Base-by-base conservation (phyloP, 139 green algal genomes). In the Ettlia oleoabundans region DNA sequence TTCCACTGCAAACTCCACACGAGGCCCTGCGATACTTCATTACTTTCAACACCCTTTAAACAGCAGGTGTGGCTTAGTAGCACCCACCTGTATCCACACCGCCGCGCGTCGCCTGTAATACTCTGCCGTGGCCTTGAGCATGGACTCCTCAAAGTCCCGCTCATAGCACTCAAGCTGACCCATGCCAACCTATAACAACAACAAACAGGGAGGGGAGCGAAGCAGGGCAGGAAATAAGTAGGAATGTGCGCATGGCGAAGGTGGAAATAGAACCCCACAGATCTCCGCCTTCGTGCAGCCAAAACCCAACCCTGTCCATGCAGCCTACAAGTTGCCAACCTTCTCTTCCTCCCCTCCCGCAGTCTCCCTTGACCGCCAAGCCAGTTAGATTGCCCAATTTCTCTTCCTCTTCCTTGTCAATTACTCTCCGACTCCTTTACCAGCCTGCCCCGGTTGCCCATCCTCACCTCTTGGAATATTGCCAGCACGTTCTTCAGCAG, bases 401-500 rank as follows among this genome's bases (percentile, higher is more conserved):
- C n/a, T n/a, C n/a, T n/a, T n/a, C n/a, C n/a, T n/a, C n/a, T n/a
- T n/a, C n/a, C n/a, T n/a, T n/a, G n/a, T n/a, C n/a, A n/a, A n/a
- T n/a, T n/a, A n/a, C n/a, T n/a, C n/a, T n/a, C n/a, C n/a, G n/a
- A n/a, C n/a, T n/a, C n/a, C n/a, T n/a, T n/a, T n/a, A n/a, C n/a
- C n/a, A n/a, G 47, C 47, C 47, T 24, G 13, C 47, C 13, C 47
- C 47, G 18, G 30, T 28, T 32, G 55, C 18, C 26, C 41, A 9
- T 1, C 3, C 70, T 8, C 68, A 95, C 92, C 88, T 99, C 96
- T 47, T 99, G 96, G 89, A 97, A 99, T 80, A 99, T 99, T 67
- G 90, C 91, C 76, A 99, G 85, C 70, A 98, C 94, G 82, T 98
- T 98, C 78, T 98, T 99, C 1, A 99, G 84, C 80, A 99, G 83